Evolutionary conservation across 2,329 filamentous ascomycete species (phyloP), one percentile per base, ranked within the genome.

Genomic region (Colletotrichum plurivorum): DNA sequence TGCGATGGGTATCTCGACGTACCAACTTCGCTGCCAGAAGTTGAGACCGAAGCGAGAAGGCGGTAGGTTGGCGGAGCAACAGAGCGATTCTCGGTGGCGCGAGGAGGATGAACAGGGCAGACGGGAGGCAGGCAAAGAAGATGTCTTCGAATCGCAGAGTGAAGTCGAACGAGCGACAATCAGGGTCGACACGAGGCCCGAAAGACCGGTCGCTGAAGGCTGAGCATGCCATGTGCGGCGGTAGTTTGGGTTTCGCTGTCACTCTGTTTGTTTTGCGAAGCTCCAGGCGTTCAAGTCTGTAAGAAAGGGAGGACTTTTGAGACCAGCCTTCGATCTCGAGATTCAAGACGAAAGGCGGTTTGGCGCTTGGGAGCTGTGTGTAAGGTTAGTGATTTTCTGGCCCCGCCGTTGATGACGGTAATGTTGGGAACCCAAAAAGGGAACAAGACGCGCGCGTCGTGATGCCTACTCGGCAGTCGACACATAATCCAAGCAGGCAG

Each of bases 111-210:
- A 77, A 71, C 1, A 72, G 46, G 2, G 68, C 69, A 3, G 67
- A 59, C 0, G 74, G 75, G 1, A 76, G 13, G 15, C 67, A 70
- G 1, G 68, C 69, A n/a, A 76, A 71, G 18, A 77, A 60, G 18
- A 76, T 57, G 22, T 77, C 75, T 53, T 77, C 74, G 36, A 77
- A 77, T 2, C 71, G 59, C 5, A 77, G 65, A 0, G 76, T 76
- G 52, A 77, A 77, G 67, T 77, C 76, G 51, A 77, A 77, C 5
- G 73, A 71, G 36, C 74, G 74, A 54, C 76, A 77, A 2, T 51
- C 12, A 5, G 63, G 27, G 51, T 73, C 51, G 22, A 76, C 71
- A 27, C 72, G 64, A 5, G 75, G 75, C 7, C 75, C 75, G 43
- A 76, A 75, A 12, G 64, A 49, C 31, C 22, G 55, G 20, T 76